Evolutionary conservation across 108 stramenopile genomes (phyloP), one percentile per base, ranked within the genome.

Genomic region (Epipyxis sp.): DNA sequence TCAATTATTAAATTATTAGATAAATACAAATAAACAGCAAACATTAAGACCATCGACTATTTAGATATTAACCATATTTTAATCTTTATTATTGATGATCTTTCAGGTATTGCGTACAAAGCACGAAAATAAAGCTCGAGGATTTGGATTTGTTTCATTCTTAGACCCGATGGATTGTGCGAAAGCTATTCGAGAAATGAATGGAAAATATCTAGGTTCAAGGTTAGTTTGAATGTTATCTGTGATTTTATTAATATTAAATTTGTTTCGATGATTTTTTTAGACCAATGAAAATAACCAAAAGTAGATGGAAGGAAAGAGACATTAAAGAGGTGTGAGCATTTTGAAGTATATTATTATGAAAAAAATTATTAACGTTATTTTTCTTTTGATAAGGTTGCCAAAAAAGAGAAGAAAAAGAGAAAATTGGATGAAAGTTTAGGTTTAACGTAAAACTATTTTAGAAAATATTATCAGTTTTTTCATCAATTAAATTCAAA

Each of bases 111-210:
- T n/a, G n/a, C n/a, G n/a, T n/a, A 85, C 91, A 46, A 91, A 89
- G 57, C 68, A 79, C 43, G 85, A 79, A 27, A 88, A 86, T 43
- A 90, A 90, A 79, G 82, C 85, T 40, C 89, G 91, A 42, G 96
- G 96, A n/a, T 99, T 89, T 82, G 98, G 97, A 34, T 97, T 99
- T 86, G 96, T 98, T 0, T 87, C 86, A 40, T 90, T 99, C 71
- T 40, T 92, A 77, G 92, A 96, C 81, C 91, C 94, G 0, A 84
- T 93, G 85, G 95, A 97, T 67, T 92, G 91, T 86, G 93, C 94
- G 1, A 88, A 88, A 69, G 97, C 97, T 34, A 88, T 98, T 61
- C 84, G 95, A 39, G 97, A 99, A 86, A 92, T 90, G 90, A 92
- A 97, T 78, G 94, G 94, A 59, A 94, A 92, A 59, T 98, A 94